Base-by-base conservation (phyloP, 768 basidiomycete species). In the Suillus subluteus region DNA sequence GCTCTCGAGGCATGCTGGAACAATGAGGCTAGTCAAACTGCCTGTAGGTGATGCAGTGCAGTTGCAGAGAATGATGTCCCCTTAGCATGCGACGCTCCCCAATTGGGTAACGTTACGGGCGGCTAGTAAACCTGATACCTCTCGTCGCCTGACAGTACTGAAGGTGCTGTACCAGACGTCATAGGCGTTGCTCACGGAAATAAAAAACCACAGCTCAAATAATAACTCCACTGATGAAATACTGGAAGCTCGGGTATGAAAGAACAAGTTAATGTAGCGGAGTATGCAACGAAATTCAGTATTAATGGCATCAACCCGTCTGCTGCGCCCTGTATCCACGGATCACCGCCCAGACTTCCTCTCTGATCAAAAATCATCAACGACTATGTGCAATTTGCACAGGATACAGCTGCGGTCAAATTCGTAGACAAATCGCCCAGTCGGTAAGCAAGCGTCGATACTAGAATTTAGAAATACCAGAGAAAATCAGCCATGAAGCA, bases 1-100 rank as follows among this genome's bases (percentile, higher is more conserved):
- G 80, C 67, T 78, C 78, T 68, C 83, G 82, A 81, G 87, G 79
- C 83, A 84, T 84, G 67, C 44, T 61, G 59, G 58, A 58, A 58
- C 63, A 68, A 55, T n/a, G 68, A 68, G 65, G 70, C 56, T 61
- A 64, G 66, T 63, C 54, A 63, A 66, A 59, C 69, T 67, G 38
- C 26, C 12, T n/a, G 50, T 37, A 56, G 62, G 58, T 67, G 71
- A 69, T 66, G 58, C 66, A 67, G 55, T 55, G 67, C 65, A 54
- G 65, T 63, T 54, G 65, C 44, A 44, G 54, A 43, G 16, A 43
- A 48, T 15, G 46, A 52, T 23, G 26, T 66, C 32, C 21, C 65
- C 52, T 62, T 63, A 56, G 59, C 43, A 35, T 43, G 16, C 59
- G 41, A 61, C 59, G 30, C 18, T 64, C 61, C 74, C 68, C 38